phyloP scores from a whole-genome alignment of 228 moss, liverwort and hornwort species.

The Sphagnum fallax region DNA sequence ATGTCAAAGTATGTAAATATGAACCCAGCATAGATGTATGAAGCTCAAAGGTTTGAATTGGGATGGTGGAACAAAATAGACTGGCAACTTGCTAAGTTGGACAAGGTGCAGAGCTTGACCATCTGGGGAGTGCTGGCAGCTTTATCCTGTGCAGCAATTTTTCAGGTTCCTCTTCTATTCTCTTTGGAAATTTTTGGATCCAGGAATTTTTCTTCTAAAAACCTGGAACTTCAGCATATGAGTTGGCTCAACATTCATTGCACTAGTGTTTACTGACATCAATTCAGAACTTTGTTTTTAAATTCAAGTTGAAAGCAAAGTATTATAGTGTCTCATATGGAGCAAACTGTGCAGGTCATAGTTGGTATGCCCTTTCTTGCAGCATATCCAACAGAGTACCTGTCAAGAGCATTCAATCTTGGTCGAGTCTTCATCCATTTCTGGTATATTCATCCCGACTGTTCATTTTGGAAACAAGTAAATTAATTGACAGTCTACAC shows the following conservation, averaged over 20 bases:
- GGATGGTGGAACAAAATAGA: no score
- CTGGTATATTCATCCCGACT: constrained; percentile 37
- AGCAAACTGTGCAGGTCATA: constrained; percentile 43
- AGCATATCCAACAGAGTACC: constrained; percentile 66
- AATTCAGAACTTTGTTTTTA: no score
- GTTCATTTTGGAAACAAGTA: not conserved
- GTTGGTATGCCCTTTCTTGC: constrained; percentile 85
- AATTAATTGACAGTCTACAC: no score
- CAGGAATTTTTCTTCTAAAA: not conserved
- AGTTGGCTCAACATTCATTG: no score
- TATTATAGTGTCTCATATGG: no score
- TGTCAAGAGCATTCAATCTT: constrained; percentile 88
- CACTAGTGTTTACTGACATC: no score
- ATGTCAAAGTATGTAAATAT: no score
- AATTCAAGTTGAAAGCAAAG: no score
- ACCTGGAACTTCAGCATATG: no score
- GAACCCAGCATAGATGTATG: no score
- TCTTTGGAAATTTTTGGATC: not conserved
- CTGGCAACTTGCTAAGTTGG: no score
- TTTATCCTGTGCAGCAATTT: constrained; percentile 71
- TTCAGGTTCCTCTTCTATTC: constrained; percentile 53
- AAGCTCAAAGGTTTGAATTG: no score
- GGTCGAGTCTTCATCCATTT: constrained; percentile 97
- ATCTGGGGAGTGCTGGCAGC: constrained; percentile 66
- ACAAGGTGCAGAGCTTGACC: constrained; percentile 47